Evolutionary conservation across 2,329 filamentous ascomycete genomes (phyloP), one percentile per base, ranked within the genome.

Genomic region (Arthrobotrys sphaeroides): DNA sequence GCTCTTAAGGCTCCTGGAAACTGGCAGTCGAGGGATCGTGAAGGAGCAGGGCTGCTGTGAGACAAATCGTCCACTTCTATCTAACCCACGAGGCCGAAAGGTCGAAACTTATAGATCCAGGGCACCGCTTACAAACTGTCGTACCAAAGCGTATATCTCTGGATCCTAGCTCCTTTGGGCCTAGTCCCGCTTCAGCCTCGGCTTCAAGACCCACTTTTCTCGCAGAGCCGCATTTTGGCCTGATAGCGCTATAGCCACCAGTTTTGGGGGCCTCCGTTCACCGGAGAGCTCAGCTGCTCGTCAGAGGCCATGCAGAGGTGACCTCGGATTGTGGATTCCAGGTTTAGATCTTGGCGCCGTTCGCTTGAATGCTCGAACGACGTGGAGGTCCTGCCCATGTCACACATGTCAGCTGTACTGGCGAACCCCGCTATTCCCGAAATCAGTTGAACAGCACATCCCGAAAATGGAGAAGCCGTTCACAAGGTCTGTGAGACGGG

Each of bases 391-490:
- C 33, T 65, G 53, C 53, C 67, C 67, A 72, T 65, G 67, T 64
- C 67, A 62, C 66, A 55, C 66, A 62, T 62, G 66, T 70, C 66
- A 70, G 66, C 55, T 70, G 66, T 36, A 38, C 62, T 36, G 43
- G 43, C 33, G 31, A 59, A 33, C 65, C 55, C 66, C 66, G 66
- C 66, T 70, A 62, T 62, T 55, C 45, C 45, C 28, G 43, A 61
- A 70, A 53, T 62, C 45, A 59, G 66, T 62, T 55, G 67, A 59
- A 72, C 67, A 72, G 67, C 67, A 47, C 67, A 72, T 55, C 65
- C 38, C 62, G 33, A 70, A 61, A 28, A 38, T 45, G 43, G 53
- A 60, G 65, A 59, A 59, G 65, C 59, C 42, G 65, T 61, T 69
- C 65, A 69, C 65, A 60, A 60, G 65, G 53, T 12, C 65, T 55